Percentiles rank a stretch among this genome's conserved stretches.
Evolutionary conservation across 2,329 filamentous ascomycete genomes (phyloP).

Genomic region (Helicocarpus griseus): DNA sequence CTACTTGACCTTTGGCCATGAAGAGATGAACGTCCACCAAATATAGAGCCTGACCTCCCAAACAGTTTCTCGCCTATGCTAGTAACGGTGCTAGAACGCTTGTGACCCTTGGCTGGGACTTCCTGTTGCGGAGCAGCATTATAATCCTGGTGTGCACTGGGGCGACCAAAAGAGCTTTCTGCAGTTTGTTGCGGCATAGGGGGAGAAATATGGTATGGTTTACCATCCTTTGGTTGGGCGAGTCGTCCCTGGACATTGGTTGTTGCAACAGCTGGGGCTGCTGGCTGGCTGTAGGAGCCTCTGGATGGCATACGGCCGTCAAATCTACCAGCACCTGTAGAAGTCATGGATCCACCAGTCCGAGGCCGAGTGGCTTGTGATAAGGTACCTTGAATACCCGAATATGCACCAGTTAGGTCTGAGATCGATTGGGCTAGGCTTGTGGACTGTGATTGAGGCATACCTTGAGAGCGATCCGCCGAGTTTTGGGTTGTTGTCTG

Average conservation of each 20-base stretch:
- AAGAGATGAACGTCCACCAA: slow-evolving; percentile 47
- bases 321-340: slow-evolving; percentile 38
- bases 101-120: slow-evolving; percentile 44
- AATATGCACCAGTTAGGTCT: slow-evolving; percentile 47
- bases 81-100: slow-evolving; percentile 65
- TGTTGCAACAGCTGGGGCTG: slow-evolving; percentile 73
- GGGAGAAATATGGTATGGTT: slow-evolving; percentile 63
- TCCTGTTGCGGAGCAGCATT: slow-evolving; percentile 42
- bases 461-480: slow-evolving; percentile 14
- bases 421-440: slow-evolving; percentile 46
- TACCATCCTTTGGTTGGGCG: slow-evolving; percentile 61
- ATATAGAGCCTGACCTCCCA: slow-evolving; percentile 71
- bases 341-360: slow-evolving; percentile 73
- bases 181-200: slow-evolving; percentile 51
- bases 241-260: slow-evolving; percentile 86
- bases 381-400: slow-evolving; percentile 35
- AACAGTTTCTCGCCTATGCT: slow-evolving; percentile 77
- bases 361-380: slow-evolving; percentile 53
- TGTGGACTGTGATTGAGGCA: slow-evolving; percentile 37
- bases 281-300: slow-evolving; percentile 78
- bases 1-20: slow-evolving; percentile 43
- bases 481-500: slow-evolving; percentile 12
- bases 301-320: slow-evolving; percentile 57
- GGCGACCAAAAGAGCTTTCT: slow-evolving; percentile 50
- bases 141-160: slow-evolving; percentile 49